Conservation (phyloP, 768 basidiomycete genomes). For the Naganishia vaughanmartiniae region DNA sequence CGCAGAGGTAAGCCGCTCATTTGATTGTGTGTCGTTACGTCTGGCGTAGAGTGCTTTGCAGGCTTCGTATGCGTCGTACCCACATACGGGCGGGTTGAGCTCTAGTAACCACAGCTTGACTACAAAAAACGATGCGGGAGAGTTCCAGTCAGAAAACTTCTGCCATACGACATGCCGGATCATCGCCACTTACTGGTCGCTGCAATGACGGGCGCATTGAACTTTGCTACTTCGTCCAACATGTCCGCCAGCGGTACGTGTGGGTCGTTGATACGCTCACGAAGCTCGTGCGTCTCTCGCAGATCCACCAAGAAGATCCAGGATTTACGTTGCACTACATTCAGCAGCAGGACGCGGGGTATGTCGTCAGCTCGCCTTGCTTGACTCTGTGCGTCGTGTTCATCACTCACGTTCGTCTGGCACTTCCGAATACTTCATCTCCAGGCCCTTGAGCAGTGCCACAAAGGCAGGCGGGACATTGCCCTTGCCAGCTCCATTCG, state of each 20-base stretch:
- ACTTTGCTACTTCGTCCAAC: constrained; percentile 64
- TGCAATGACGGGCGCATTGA: constrained; percentile 83
- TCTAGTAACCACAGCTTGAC: constrained; percentile 91
- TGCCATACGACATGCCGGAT: background rate
- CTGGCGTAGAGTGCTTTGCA: constrained; percentile 78
- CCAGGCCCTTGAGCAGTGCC: constrained; percentile 65
- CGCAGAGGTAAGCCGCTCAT: constrained; percentile 59
- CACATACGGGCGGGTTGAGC: constrained; percentile 76
- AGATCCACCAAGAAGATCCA: constrained; percentile 93
- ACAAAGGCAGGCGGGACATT: constrained; percentile 70
- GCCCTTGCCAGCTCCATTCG: constrained; percentile 57
- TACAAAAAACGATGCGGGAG: background rate
- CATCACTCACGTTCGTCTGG: constrained; percentile 63
- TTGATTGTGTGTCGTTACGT: constrained; percentile 59
- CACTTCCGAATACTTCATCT: constrained; percentile 63
- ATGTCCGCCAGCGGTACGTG: constrained; percentile 53
- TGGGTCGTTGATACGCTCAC: constrained; percentile 73
- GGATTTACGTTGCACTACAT: constrained; percentile 72
- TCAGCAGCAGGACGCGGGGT: background rate
- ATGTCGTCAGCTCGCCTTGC: background rate
- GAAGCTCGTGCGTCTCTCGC: constrained; percentile 74
- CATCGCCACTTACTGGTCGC: constrained; percentile 54
- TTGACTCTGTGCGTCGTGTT: background rate
- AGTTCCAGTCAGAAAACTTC: background rate
- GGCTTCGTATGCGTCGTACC: constrained; percentile 91